phyloP scores from a whole-genome alignment of 225 moss, liverwort and hornwort species.

The Lunularia cruciata region DNA sequence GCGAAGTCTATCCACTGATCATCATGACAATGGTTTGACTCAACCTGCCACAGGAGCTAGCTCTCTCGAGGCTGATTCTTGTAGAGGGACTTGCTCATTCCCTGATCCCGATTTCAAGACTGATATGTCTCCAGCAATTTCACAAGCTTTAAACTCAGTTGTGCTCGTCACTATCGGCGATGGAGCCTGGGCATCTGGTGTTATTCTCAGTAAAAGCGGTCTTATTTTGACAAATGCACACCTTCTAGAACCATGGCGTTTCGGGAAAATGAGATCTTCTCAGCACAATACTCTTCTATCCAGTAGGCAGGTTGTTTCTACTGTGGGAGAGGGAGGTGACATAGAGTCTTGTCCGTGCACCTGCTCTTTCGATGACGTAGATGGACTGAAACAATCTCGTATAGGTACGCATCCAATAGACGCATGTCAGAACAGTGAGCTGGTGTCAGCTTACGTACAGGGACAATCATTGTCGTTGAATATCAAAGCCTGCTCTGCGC shows the following conservation, averaged over 20 bases:
- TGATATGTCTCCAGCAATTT: slow-evolving; percentile 67
- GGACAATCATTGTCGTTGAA: not conserved
- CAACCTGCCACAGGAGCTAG: slow-evolving; percentile 21
- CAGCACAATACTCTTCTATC: slow-evolving; percentile 37
- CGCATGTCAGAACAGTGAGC: not conserved
- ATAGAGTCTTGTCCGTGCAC: slow-evolving; percentile 5
- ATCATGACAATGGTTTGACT: slow-evolving; percentile 9
- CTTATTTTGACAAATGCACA: slow-evolving; percentile 96
- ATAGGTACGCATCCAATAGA: too few relatives aligned
- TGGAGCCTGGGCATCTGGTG: slow-evolving; percentile 98
- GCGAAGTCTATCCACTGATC: slow-evolving; percentile 19
- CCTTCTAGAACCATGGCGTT: slow-evolving; percentile 95
- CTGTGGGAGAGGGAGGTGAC: not conserved
- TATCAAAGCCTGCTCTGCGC: slow-evolving; percentile 5
- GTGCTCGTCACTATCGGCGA: slow-evolving; percentile 94
- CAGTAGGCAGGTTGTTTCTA: slow-evolving; percentile 13
- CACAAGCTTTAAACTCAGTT: slow-evolving; percentile 79
- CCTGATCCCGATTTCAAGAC: slow-evolving; percentile 43
- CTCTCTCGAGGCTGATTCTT: slow-evolving; percentile 51
- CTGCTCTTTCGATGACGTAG: not conserved
- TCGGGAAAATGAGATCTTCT: slow-evolving; percentile 72
- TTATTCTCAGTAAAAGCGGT: slow-evolving; percentile 69
- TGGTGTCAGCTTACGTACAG: not conserved
- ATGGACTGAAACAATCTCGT: not conserved
- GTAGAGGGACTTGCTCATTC: slow-evolving; percentile 55